Evolutionary conservation across 2,329 filamentous ascomycete species (phyloP), one percentile per base, ranked within the genome.

Genomic region (Penicillium sp.): DNA sequence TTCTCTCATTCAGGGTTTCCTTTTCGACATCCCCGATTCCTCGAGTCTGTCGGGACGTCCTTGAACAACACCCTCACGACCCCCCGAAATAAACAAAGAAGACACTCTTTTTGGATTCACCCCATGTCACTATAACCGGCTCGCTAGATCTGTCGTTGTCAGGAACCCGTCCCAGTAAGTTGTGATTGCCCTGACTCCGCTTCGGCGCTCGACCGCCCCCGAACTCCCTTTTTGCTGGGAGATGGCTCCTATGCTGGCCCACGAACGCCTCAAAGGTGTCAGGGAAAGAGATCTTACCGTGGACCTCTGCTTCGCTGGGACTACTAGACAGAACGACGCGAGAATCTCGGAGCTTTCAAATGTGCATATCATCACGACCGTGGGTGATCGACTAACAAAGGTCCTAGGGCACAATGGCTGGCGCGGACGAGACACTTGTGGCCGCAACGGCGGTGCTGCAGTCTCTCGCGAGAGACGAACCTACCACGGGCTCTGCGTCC

Each of bases 361-460:
- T 44, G 19, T 16, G 9, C 6, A 46, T 43, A 18, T n/a, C n/a
- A 33, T 52, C 36, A 52, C 50, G 36, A 39, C 36, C 24, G 6
- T 37, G 49, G 49, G 19, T 18, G 36, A 31, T 41, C 10, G 24
- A 67, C 65, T 65, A 55, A 70, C 59, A 36, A 36, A 31, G 55
- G 22, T 31, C 54, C 46, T 58, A 75, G 73, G 73, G 71, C 73
- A 78, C 66, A 67, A 82, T 82, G 79, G 73, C 78, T 75, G 72
- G 68, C 64, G 72, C 72, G 67, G 78, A 81, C 66, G 80, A 81
- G 63, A 80, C 79, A 59, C 72, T 82, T 64, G 73, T 74, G 66
- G 79, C 78, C 60, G 79, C 79, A 61, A 73, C 79, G 60, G 75
- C 70, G 62, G 73, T 82, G 54, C 65, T 83, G 47, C 78, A 77